Evolutionary conservation across 176 grass and related monocot species (phyloP).

Genomic region (Otatea glauca): DNA sequence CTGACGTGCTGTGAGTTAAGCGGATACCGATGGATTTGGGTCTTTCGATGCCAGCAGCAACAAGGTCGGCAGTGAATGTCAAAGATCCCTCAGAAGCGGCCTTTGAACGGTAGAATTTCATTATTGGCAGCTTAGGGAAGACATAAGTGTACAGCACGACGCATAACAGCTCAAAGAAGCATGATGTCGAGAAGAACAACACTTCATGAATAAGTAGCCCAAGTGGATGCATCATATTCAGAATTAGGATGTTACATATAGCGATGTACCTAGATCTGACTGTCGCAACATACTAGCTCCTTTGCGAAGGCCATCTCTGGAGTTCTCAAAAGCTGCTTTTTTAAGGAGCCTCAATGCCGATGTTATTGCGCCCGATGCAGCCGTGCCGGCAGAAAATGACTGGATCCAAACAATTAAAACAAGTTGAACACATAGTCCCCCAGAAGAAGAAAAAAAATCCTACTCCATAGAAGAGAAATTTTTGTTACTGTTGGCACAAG

Average conservation of each 20-base stretch:
- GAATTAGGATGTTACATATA: too few species aligned
- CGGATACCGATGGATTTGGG: conserved; percentile 14
- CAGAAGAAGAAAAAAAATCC: too few species aligned
- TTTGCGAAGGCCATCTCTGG: conserved; percentile 67
- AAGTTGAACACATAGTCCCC: too few species aligned
- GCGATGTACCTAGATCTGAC: too few species aligned
- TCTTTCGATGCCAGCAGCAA: conserved; percentile 56
- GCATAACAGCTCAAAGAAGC: conserved; percentile 68
- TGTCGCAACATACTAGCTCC: conserved; percentile 58
- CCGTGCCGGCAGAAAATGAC: conserved; percentile 67
- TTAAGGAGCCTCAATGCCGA: conserved; percentile 65
- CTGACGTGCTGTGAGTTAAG: conserved; percentile 5
- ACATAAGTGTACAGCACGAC: conserved; percentile 65
- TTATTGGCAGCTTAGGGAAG: conserved; percentile 68
- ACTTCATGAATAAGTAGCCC: conserved; percentile 42
- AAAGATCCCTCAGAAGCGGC: conserved; percentile 66
- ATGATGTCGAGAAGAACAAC: conserved; percentile 66
- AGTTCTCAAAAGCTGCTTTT: conserved; percentile 73
- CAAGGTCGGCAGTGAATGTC: conserved; percentile 72
- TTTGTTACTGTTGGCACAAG: background rate
- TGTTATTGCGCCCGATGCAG: conserved; percentile 67
- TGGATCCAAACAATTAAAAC: conserved; percentile 8
- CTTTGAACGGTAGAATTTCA: conserved; percentile 67
- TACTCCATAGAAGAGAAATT: background rate
- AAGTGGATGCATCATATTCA: conserved; percentile 14